Base-by-base conservation (phyloP, 2,329 filamentous ascomycete genomes). In the Aspergillus hortae region DNA sequence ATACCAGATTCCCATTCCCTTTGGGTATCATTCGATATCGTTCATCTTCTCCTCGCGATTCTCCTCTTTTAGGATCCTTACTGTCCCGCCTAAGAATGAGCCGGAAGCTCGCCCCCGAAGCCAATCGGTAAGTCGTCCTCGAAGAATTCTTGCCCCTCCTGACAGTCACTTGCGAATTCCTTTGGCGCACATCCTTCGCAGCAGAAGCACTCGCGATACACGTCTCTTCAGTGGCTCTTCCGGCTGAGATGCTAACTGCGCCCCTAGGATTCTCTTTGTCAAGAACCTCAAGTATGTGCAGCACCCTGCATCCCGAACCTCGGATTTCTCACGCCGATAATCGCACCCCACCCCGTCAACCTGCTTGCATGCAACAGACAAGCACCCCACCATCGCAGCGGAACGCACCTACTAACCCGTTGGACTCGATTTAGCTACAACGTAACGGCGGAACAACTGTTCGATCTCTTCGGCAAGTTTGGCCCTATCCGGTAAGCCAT, bases 391-490 rank as follows among this genome's bases (percentile, higher is more conserved):
- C 11, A 42, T 23, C 15, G 19, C 45, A 27, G 15, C 19, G n/a
- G 21, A 33, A 38, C 4, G 11, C 17, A 30, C 27, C 44, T 21
- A 48, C 57, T 63, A 55, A 62, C 48, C 25, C 43, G 15, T n/a
- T 27, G 25, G 42, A 14, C 42, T 48, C 30, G 44, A 21, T 40
- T 52, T 63, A 95, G 92, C 88, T 97, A 96, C 85, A 96, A 95
- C 88, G 92, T 99, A 70, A 94, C 91, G 69, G 88, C 92, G 68
- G 92, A 96, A 78, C 92, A 97, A 77, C 85, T 99, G 62, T 99
- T 96, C 77, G 92, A 96, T 73, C 89, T 99, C 72, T 99, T 99
- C 79, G 92, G 90, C 74, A 96, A 96, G 78, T 96, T 95, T 73
- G 92, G 92, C 58, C 89, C 91, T 64, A 92, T 96, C 73, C 89